These are phyloP conservation scores for Eleusine coracana DNA, from an alignment of 176 grass and related monocot species.

Conservation along the genomic window DNA sequence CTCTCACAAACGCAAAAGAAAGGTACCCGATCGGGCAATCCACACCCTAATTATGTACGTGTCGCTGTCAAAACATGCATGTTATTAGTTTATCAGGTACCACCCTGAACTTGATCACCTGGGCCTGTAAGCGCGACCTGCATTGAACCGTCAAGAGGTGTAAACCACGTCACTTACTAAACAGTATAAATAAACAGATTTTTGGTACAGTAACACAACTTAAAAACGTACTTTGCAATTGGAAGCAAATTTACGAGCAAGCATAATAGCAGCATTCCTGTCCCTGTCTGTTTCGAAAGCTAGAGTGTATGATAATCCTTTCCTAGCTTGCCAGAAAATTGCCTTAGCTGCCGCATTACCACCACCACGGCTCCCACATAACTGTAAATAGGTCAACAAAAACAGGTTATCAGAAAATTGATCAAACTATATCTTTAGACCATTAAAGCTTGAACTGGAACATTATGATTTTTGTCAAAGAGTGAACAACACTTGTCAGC, in stretches of 20 bases:
- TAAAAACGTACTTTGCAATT: constrained; percentile 61
- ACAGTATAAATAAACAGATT: not conserved
- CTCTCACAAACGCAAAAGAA: constrained; percentile 40
- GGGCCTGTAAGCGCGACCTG: constrained; percentile 78
- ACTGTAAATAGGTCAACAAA: constrained; percentile 49
- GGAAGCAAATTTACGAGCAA: constrained; percentile 87
- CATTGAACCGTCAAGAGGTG: not conserved
- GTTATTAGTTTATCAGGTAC: constrained; percentile 31
- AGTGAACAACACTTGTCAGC: not conserved
- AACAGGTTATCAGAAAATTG: constrained; percentile 39
- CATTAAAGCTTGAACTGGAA: not conserved
- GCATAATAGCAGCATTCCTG: constrained; percentile 83
- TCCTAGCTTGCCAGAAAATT: constrained; percentile 88
- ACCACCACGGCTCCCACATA: constrained; percentile 85
- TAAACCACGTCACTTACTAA: not conserved
- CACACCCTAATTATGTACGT: constrained; percentile 52
- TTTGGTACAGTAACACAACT: not conserved
- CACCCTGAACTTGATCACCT: constrained; percentile 48
- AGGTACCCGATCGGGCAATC: constrained; percentile 48
- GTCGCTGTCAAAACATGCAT: constrained; percentile 8
- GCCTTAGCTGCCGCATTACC: constrained; percentile 73
- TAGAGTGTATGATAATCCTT: constrained; percentile 66
- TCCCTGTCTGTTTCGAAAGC: constrained; percentile 92
- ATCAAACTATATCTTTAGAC: not conserved
- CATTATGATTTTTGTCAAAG: not conserved